A percentile compares a stretch with the other conserved stretches of the same genome.
Conservation (phyloP, 2,329 filamentous ascomycete species). For the Paramyrothecium sp. region DNA sequence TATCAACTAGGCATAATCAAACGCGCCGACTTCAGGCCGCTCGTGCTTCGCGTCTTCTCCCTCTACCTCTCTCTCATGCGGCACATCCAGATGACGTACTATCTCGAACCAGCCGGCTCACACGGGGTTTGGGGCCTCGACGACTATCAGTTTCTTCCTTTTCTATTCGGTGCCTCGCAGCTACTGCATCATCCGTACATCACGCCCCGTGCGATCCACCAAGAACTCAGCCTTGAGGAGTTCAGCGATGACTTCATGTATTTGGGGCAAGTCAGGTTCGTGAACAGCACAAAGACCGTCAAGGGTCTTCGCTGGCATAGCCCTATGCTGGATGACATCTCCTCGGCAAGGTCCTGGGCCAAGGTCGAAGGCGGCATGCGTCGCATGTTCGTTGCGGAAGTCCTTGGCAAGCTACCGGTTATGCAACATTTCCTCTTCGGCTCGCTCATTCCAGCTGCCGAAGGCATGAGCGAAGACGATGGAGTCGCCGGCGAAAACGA, state of each 20-base stretch:
- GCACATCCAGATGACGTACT: conserved; percentile 84
- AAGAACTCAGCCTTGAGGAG: conserved; percentile 83
- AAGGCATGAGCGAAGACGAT: conserved; percentile 75
- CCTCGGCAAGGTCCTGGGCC: conserved; percentile 80
- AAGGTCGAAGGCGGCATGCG: conserved; percentile 96
- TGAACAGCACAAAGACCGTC: conserved; percentile 95
- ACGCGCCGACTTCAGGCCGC: conserved; percentile 63
- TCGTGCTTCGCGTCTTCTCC: conserved; percentile 77
- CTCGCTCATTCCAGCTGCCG: conserved; percentile 73
- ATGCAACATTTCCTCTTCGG: conserved; percentile 99
- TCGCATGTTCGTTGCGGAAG: conserved; percentile 93
- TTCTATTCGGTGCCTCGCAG: conserved; percentile 91
- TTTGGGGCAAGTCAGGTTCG: conserved; percentile 87
- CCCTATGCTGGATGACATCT: conserved; percentile 98
- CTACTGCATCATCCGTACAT: conserved; percentile 80
- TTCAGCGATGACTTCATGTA: conserved; percentile 83
- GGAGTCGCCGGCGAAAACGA: conserved; percentile 43
- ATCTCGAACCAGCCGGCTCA: conserved; percentile 93
- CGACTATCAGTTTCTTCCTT: conserved; percentile 96
- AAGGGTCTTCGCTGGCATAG: conserved; percentile 94
- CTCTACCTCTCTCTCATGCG: conserved; percentile 88
- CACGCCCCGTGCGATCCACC: conserved; percentile 80
- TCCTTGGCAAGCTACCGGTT: conserved; percentile 88
- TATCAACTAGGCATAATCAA: conserved; percentile 72
- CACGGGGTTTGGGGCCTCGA: conserved; percentile 98